Base-by-base conservation (phyloP, 495 filamentous ascomycete species). In the Massariosphaeria phaeospora region DNA sequence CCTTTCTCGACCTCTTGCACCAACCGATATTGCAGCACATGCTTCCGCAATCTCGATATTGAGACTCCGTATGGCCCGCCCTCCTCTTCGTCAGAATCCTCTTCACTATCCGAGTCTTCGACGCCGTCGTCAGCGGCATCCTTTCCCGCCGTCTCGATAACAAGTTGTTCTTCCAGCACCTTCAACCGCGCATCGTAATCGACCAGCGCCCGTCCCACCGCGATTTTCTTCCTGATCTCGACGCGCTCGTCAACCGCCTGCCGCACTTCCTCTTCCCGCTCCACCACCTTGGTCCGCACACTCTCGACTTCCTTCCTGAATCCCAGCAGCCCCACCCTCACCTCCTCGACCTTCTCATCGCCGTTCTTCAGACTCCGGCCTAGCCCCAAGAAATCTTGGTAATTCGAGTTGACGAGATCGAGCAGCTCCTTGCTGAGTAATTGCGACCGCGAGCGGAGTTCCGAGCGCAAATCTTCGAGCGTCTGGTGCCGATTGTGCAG, bases 331-430 rank as follows among this genome's bases (percentile, higher is more conserved):
- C 88, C 90, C 1, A 99, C 86, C 25, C 89, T 79, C 12, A 99
- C 82, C 64, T 95, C 90, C 70, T 95, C 91, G 2, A 94, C 82
- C 66, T 83, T 88, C 66, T 95, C 90, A 60, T 94, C 91, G 1
- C 94, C 94, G 0, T 91, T 91, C 42, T 80, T 80, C 33, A 99
- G 71, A 64, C 88, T 85, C 25, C 77, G 81, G 0, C 94, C 93
- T 0, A 99, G 70, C 4, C 81, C 82, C 1, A 99, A 67, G 61
- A 97, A 97, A 59, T 91, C 88, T 34, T 85, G 81, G 67, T 96
- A 96, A 68, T 97, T 91, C 26, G 84, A 76, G 66, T 97, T 97
- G 55, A 99, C 91, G 1, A 97, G 79, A 67, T 96, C 91, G 3
- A 97, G 75, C 8, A 99, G 74, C 67, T 99, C 91, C 49, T 83